phyloP scores from a whole-genome alignment of 306 rosid species.

The Astragalus membranaceus region DNA sequence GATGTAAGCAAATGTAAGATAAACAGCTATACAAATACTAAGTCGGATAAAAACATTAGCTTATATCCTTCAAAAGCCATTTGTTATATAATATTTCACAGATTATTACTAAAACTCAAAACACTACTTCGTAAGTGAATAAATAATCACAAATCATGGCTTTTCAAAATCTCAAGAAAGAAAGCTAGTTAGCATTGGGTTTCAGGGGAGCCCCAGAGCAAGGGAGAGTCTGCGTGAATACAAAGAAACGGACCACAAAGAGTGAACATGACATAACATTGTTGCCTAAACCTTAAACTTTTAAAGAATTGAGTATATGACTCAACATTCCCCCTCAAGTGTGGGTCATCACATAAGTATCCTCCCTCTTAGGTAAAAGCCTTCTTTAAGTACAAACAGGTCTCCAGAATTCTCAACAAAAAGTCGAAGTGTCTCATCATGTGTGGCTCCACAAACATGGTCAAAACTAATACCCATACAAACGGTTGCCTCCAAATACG shows the following conservation, averaged over 20 bases:
- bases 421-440: background rate
- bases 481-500: background rate
- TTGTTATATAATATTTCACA: background rate
- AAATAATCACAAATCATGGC: background rate
- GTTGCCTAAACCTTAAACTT: background rate
- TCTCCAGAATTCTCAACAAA: background rate
- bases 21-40: background rate
- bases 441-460: background rate
- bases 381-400: background rate
- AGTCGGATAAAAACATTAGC: background rate
- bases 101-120: background rate
- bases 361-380: background rate
- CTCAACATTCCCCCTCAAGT: background rate
- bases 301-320: background rate
- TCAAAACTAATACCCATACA: background rate
- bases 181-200: background rate
- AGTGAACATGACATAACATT: background rate
- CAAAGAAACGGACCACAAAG: background rate
- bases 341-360: background rate
- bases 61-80: constrained; percentile 1
- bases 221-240: background rate
- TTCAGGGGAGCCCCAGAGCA: background rate
- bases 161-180: constrained; percentile 4
- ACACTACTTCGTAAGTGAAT: background rate
- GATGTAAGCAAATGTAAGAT: background rate